Evolutionary conservation across 2,329 filamentous ascomycete species (phyloP), one percentile per base, ranked within the genome.

Genomic region (Trichoderma polysporum): DNA sequence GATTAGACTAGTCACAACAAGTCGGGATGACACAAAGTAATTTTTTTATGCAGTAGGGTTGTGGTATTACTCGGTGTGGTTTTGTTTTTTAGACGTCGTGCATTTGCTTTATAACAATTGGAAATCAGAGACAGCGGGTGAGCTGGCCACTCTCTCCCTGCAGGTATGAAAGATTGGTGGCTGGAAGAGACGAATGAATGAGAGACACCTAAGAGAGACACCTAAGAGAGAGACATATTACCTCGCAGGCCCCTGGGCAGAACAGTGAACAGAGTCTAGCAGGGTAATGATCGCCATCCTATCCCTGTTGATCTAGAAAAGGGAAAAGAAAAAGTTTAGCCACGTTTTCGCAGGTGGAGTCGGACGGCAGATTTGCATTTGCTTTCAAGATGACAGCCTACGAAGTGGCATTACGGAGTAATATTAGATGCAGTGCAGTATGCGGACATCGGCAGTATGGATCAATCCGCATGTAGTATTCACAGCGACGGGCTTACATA

Each of bases 321-420:
- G 53, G 17, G 29, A 27, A 29, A 22, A 19, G 29, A n/a, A 31
- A 54, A 31, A 41, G 35, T 33, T 45, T 37, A 56, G 60, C 50
- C 60, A 45, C 59, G 47, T 62, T 62, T 62, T 35, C 41, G 15
- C 39, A 22, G 45, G 58, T 52, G 45, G 58, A 50, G 58, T n/a
- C 27, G 41, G 19, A 49, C 57, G 29, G 31, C 52, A 35, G n/a
- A 60, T 31, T 15, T 47, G 57, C 57, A 60, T 57, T 45, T 19
- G 39, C 39, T 31, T 54, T 25, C 13, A 10, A 8, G 37, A 19
- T 58, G 37, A 41, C 25, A 7, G 54, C 19, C 54, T 9, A 10
- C n/a, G 41, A 45, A 19, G 41, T 45, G 12, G 41, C 41, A 45
- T n/a, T n/a, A n/a, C n/a, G 41, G 8, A 50, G 47, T 50, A 27